phyloP scores from a whole-genome alignment of 495 filamentous ascomycete genomes.

The Aspergillus ellipticus region DNA sequence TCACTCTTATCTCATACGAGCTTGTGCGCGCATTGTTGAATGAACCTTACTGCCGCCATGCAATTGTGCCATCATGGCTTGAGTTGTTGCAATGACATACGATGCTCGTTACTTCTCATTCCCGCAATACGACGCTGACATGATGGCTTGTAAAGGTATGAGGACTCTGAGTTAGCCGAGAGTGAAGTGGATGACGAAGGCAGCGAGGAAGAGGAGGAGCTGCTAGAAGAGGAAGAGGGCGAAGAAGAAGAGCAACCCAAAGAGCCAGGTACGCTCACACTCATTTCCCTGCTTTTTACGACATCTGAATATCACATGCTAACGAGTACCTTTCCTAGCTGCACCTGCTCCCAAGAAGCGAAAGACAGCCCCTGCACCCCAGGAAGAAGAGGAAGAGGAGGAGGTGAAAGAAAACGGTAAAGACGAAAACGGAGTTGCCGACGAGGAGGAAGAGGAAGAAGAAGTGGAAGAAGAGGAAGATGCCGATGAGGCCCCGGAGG shows the following conservation, averaged over 20 bases:
- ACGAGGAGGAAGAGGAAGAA: conserved; percentile 28
- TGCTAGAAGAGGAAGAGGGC: conserved; percentile 31
- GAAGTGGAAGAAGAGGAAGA: conserved; percentile 28
- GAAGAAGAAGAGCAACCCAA: conserved; percentile 27
- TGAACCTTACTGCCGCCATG: background rate
- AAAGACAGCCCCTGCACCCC: conserved; percentile 30
- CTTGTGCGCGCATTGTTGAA: background rate
- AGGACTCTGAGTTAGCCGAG: conserved; percentile 52
- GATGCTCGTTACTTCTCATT: background rate
- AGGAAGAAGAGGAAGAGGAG: conserved; percentile 29
- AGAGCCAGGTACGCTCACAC: conserved; percentile 23
- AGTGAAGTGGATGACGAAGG: conserved; percentile 33
- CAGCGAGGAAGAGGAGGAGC: conserved; percentile 31
- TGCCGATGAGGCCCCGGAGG: conserved; percentile 22
- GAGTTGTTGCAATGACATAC: background rate
- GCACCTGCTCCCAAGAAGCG: conserved; percentile 41
- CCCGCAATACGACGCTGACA: background rate
- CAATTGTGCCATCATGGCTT: background rate
- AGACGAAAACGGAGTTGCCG: conserved; percentile 23
- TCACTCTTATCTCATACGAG: background rate
- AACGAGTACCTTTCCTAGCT: conserved; percentile 15
- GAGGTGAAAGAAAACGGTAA: conserved; percentile 29
- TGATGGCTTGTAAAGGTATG: conserved; percentile 31
- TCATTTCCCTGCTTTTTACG: background rate
- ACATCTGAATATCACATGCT: background rate